Percentiles rank a stretch among this genome's conserved stretches.
phyloP scores from a whole-genome alignment of 192 early-diverging fungal genomes.

The Coemansia sp. region DNA sequence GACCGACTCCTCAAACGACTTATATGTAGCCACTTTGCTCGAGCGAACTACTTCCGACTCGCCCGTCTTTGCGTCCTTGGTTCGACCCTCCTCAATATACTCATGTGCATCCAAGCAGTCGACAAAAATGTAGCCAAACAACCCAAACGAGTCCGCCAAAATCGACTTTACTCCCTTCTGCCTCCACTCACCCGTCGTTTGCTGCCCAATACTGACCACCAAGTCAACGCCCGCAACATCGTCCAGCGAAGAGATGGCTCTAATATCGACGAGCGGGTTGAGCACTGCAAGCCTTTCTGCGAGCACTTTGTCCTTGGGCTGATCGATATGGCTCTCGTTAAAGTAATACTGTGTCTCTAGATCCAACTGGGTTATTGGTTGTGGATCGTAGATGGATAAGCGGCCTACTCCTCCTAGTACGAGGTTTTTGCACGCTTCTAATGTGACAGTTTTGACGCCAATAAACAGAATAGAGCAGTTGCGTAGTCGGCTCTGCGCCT shows the following conservation, averaged over 20 bases:
- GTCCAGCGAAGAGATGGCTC: constrained; percentile 38
- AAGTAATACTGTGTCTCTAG: constrained; percentile 32
- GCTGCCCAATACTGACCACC: constrained; percentile 63
- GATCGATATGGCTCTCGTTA: constrained; percentile 9
- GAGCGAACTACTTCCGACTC: not conserved
- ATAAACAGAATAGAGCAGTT: constrained; percentile 74
- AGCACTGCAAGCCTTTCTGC: constrained; percentile 66
- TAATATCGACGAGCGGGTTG: constrained; percentile 81
- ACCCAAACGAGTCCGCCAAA: constrained; percentile 69
- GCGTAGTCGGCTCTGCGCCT: constrained; percentile 88
- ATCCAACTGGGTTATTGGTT: constrained; percentile 59
- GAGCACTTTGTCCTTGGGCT: constrained; percentile 49
- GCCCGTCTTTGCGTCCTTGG: not conserved
- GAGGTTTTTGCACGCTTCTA: constrained; percentile 92
- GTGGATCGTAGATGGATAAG: constrained; percentile 70
- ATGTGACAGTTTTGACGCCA: constrained; percentile 73
- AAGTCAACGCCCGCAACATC: constrained; percentile 67
- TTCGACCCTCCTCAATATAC: constrained; percentile 27
- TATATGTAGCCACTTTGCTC: constrained; percentile 15
- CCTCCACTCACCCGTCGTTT: constrained; percentile 63
- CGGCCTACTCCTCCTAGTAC: constrained; percentile 85
- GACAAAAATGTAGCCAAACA: constrained; percentile 85
- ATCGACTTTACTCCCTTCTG: constrained; percentile 57
- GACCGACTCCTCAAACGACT: constrained; percentile 22
- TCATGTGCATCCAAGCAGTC: constrained; percentile 59